Evolutionary conservation across 768 basidiomycete species (phyloP), one percentile per base, ranked within the genome.

Genomic region (Rhodotorula paludigena): DNA sequence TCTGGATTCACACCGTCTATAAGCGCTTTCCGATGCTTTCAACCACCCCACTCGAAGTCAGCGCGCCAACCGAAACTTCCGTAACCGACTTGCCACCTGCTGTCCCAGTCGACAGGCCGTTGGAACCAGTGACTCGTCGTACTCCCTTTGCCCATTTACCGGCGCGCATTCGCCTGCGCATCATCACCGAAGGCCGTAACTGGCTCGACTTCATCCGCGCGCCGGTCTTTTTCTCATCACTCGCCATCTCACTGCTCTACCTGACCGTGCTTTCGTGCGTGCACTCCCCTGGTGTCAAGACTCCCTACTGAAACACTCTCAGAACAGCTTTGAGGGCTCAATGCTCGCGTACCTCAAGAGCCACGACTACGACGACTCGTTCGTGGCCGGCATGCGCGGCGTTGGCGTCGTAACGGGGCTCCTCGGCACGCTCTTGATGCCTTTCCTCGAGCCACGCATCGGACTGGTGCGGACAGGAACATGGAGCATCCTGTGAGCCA

Each of bases 331-430:
- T 69, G 84, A 85, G 69, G 83, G 83, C 11, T 83, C 80, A 4
- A 81, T 85, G 82, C 74, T 85, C 30, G 76, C 79, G 1, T 85
- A 80, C 74, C 78, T 85, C 39, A 84, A 84, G 69, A 76, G 79
- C 0, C 79, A 79, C 56, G 67, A 76, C 23, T 84, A 81, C 69
- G 76, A 77, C 3, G 83, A 85, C 64, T 75, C 80, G 0, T 82
- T 84, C 73, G 76, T 84, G 35, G 82, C 83, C 0, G 82, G 79
- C 0, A 82, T 83, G 82, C 77, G 83, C 3, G 83, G 68, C 1
- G 35, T 69, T 10, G 68, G 68, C 8, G 68, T 69, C 14, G 74
- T 82, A 11, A 80, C 82, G 3, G 84, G 84, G 0, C 77, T 84
- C 1, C 42, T 78, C 0, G 84, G 84, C 1, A 85, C 83, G 0